A percentile compares a stretch with the other conserved stretches of the same genome.
phyloP scores from a whole-genome alignment of 2,329 filamentous ascomycete genomes.

The Colletotrichum theobromicola region DNA sequence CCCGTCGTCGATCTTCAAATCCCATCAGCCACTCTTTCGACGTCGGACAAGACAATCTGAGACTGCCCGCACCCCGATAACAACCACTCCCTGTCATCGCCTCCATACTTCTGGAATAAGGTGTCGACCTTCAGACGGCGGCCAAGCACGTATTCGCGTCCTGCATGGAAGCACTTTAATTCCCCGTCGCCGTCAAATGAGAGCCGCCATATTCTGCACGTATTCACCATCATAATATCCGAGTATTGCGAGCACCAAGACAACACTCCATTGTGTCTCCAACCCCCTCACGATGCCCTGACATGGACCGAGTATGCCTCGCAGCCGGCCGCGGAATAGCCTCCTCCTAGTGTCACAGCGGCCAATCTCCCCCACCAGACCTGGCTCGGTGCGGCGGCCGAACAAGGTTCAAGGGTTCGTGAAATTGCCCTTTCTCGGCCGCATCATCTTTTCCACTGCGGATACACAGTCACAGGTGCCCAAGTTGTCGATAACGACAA shows the following conservation, averaged over 20 bases:
- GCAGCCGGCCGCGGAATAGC: background rate
- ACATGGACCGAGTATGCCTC: background rate
- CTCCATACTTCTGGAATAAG: background rate
- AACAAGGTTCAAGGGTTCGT: constrained; percentile 12
- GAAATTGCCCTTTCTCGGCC: constrained; percentile 9
- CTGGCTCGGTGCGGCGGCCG: background rate
- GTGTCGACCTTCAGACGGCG: constrained; percentile 4
- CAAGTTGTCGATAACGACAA: background rate
- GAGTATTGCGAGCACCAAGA: background rate
- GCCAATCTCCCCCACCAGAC: background rate
- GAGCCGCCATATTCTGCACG: background rate
- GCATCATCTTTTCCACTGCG: background rate
- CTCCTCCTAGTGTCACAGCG: background rate
- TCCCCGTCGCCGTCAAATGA: background rate
- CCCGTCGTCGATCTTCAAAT: constrained; percentile 14
- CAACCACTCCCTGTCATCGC: background rate
- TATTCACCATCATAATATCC: background rate
- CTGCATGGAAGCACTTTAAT: constrained; percentile 11
- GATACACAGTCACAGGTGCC: background rate
- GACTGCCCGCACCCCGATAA: background rate
- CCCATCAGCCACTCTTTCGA: constrained; percentile 13
- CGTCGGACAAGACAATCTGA: constrained; percentile 6
- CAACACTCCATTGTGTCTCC: background rate
- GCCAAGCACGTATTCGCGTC: background rate
- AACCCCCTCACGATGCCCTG: background rate